These are phyloP conservation scores for Gaultheria prostrata DNA, from an alignment of 148 eudicot genomes.

Conservation along the genomic window DNA sequence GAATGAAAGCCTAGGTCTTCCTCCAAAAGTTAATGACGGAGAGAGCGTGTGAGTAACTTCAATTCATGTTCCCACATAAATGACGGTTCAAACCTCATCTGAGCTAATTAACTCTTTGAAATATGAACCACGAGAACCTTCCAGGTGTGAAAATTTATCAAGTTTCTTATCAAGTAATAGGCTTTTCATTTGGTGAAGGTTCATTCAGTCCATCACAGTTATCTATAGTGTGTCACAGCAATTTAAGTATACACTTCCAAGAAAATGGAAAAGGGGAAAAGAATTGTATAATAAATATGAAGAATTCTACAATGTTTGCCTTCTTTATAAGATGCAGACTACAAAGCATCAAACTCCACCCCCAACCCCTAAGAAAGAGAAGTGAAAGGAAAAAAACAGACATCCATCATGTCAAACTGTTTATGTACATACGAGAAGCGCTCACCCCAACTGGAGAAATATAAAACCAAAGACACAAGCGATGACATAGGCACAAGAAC, in stretches of 20 bases:
- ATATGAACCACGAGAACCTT: neutral
- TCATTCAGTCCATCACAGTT: too few species aligned
- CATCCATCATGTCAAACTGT: neutral
- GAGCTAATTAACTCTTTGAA: too few species aligned
- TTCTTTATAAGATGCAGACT: conserved; percentile 6
- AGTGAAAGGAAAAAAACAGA: too few species aligned
- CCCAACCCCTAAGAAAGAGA: neutral
- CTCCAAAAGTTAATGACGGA: too few species aligned
- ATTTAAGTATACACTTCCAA: neutral
- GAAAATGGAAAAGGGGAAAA: neutral
- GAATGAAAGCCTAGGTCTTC: too few species aligned
- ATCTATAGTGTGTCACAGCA: neutral
- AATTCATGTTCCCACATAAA: too few species aligned
- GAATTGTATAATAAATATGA: neutral
- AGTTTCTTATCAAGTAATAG: too few species aligned
- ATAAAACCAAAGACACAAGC: neutral
- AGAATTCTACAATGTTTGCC: neutral
- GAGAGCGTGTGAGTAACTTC: too few species aligned
- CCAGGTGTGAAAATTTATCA: too few species aligned
- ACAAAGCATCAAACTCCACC: neutral
- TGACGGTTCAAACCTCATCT: too few species aligned
- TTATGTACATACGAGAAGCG: neutral
- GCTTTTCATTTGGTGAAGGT: too few species aligned
- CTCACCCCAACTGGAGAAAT: neutral
- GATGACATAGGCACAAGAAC: neutral